Evolutionary conservation across 352 stramenopile genomes (phyloP).

Genomic region (Thalassiosira hispida): DNA sequence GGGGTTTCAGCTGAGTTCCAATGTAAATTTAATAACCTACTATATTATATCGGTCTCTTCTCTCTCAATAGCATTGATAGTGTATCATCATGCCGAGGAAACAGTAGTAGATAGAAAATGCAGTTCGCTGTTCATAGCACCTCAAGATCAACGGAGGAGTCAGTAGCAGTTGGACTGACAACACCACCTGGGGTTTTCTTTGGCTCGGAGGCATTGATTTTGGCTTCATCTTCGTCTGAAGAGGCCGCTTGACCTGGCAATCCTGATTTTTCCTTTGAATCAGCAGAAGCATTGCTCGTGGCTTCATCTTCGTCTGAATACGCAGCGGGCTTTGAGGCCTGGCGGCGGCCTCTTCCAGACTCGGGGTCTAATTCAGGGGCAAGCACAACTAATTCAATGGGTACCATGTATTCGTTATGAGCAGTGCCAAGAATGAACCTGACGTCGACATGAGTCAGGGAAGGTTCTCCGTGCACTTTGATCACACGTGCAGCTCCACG

Average conservation of each 20-base stretch:
- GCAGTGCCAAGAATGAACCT: slow-evolving; percentile 37
- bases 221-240: not conserved
- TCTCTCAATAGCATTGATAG: too few relatives aligned
- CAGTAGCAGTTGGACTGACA: not conserved
- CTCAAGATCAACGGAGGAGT: not conserved
- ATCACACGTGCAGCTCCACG: slow-evolving; percentile 42
- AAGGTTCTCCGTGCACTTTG: slow-evolving; percentile 30
- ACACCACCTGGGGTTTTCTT: not conserved
- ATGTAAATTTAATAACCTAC: too few relatives aligned
- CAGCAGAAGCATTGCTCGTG: not conserved
- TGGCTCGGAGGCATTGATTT: not conserved
- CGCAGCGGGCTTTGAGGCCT: slow-evolving; percentile 3
- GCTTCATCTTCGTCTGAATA: not conserved
- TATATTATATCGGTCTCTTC: too few relatives aligned
- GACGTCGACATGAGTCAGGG: slow-evolving; percentile 46
- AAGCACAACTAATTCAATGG: slow-evolving; percentile 39
- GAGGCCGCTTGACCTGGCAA: not conserved
- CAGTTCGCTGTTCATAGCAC: too few relatives aligned
- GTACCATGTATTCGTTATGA: slow-evolving; percentile 42
- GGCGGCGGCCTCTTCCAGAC: slow-evolving; percentile 31
- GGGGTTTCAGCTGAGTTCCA: too few relatives aligned
- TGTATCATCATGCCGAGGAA: too few relatives aligned
- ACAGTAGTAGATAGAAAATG: too few relatives aligned
- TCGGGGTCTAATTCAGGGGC: slow-evolving; percentile 49
- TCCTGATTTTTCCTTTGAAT: not conserved